Base-by-base conservation (phyloP, 2,329 filamentous ascomycete species). In the Fusarium nisikadoi region DNA sequence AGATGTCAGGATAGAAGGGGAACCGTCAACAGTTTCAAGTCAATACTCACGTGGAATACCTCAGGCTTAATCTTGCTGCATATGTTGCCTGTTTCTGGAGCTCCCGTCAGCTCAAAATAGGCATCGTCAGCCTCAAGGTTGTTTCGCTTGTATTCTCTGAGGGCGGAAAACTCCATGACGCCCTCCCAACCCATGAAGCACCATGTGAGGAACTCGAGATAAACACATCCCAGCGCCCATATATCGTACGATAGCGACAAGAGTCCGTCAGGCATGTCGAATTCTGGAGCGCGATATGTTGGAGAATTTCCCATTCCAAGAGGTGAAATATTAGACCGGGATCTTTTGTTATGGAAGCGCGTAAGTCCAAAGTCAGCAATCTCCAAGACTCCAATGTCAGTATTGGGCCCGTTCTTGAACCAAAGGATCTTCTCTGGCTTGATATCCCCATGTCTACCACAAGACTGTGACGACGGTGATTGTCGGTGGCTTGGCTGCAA, bases 281-380 rank as follows among this genome's bases (percentile, higher is more conserved):
- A 50, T 20, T 50, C 56, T 6, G 29, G n/a, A 33, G 56, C 36
- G 8, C 56, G 20, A 25, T 59, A 50, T 20, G 45, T 59, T n/a
- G 45, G 45, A 4, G 56, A 50, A 8, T 59, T 59, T 25, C 45
- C 43, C 35, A 54, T 42, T 4, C 56, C 45, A 20, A 42, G 35
- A 29, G 45, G 45, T 17, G 45, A 42, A 20, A 54, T 42, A 17
- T 42, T 42, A 23, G 38, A 54, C 6, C 45, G n/a, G 9, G 27
- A 42, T 25, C 29, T 39, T 50, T 19, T 50, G 19, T 50, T 47
- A 25, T 50, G 36, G 19, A 59, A 59, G 17, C 35, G 35, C 0
- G 36, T 59, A n/a, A 59, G 45, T n/a, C 45, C 45, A 50, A 59
- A 42, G 33, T 59, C 45, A 33, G 56, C 56, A n/a, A 59, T 59